Evolutionary conservation across 2,329 filamentous ascomycete species (phyloP).

Genomic region (Monascus ruber): DNA sequence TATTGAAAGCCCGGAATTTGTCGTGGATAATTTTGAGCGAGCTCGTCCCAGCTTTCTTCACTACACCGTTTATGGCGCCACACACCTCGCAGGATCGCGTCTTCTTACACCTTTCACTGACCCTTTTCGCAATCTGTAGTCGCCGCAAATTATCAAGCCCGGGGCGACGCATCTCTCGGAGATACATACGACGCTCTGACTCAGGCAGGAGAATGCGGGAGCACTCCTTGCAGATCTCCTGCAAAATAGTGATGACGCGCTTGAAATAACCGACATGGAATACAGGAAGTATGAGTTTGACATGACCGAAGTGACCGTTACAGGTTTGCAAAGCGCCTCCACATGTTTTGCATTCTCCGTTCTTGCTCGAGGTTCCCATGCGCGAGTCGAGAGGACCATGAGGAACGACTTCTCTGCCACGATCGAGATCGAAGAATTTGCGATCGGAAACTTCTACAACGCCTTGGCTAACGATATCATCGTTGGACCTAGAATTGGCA

Average conservation of each 20-base stretch:
- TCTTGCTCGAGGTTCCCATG: constrained; percentile 82
- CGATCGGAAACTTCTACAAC: constrained; percentile 91
- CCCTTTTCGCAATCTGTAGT: constrained; percentile 72
- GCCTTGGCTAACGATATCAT: constrained; percentile 90
- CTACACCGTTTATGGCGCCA: constrained; percentile 71
- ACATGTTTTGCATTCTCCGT: constrained; percentile 69
- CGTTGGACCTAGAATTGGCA: constrained; percentile 54
- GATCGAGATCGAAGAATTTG: constrained; percentile 81
- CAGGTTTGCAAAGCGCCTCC: constrained; percentile 70
- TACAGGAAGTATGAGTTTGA: constrained; percentile 77
- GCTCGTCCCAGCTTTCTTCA: constrained; percentile 69
- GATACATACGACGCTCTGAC: constrained; percentile 60
- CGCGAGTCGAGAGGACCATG: constrained; percentile 82
- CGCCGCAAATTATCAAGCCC: constrained; percentile 78
- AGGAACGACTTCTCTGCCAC: constrained; percentile 60
- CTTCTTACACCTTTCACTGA: constrained; percentile 84
- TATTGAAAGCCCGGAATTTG: constrained; percentile 79
- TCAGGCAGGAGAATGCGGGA: constrained; percentile 74
- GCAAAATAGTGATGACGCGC: constrained; percentile 80
- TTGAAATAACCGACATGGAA: constrained; percentile 96
- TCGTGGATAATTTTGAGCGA: constrained; percentile 93
- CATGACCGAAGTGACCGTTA: constrained; percentile 90
- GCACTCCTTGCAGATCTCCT: constrained; percentile 95
- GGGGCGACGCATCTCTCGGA: constrained; percentile 70
- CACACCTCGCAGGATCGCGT: constrained; percentile 73